Evolutionary conservation across 371 early-diverging fungal genomes (phyloP).

Genomic region (Actinomucor elegans): DNA sequence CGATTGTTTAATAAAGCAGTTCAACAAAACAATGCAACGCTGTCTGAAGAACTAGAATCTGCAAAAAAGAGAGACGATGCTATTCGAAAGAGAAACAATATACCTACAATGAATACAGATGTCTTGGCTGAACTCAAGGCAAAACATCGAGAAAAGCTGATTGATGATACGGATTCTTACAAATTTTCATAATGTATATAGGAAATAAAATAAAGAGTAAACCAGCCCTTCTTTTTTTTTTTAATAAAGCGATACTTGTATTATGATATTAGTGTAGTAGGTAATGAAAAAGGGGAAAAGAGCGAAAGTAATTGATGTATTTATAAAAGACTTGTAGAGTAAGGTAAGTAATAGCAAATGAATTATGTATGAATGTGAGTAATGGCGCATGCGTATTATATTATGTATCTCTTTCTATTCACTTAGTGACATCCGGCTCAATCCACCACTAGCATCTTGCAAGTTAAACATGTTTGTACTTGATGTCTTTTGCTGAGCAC

Average conservation of each 20-base stretch:
- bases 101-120: slow-evolving; percentile 9
- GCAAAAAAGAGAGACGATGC: slow-evolving; percentile 19
- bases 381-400: too few relatives aligned
- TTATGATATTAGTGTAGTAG: too few relatives aligned
- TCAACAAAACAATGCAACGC: background rate
- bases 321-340: too few relatives aligned
- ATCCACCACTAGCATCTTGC: slow-evolving; percentile 46
- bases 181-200: slow-evolving; percentile 16
- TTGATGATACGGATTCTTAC: slow-evolving; percentile 31
- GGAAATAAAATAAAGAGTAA: background rate
- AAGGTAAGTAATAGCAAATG: background rate
- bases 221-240: background rate
- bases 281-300: too few relatives aligned
- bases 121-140: slow-evolving; percentile 25
- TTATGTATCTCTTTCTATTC: slow-evolving; percentile 24
- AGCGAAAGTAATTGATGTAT: too few relatives aligned
- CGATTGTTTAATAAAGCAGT: background rate
- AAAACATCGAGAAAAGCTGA: slow-evolving; percentile 7
- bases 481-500: slow-evolving; percentile 31
- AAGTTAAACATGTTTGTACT: slow-evolving; percentile 30
- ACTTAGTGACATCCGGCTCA: slow-evolving; percentile 45
- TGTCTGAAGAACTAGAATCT: slow-evolving; percentile 14
- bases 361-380: background rate
- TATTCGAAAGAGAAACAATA: slow-evolving; percentile 3
- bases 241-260: background rate